Evolutionary conservation across 1,139 yeast species (phyloP).

Genomic region (Candida sp.): DNA sequence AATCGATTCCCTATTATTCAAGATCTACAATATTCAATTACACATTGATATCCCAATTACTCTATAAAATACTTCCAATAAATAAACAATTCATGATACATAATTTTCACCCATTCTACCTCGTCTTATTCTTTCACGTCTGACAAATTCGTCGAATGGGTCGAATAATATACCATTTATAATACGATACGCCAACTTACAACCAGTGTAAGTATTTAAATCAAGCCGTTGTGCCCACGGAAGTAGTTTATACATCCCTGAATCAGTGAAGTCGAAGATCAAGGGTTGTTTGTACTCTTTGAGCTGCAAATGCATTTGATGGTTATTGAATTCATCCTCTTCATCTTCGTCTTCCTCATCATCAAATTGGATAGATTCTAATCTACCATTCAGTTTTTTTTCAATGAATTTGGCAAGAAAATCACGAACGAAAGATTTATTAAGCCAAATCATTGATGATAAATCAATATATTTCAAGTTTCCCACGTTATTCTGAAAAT

Average conservation of each 20-base stretch:
- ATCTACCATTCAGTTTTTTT: constrained; percentile 3
- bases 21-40: too few species aligned
- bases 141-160: constrained; percentile 24
- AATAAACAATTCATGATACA: constrained; percentile 12
- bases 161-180: constrained; percentile 29
- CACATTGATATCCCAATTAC: neutral
- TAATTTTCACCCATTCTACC: constrained; percentile 48
- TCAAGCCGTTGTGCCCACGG: constrained; percentile 51
- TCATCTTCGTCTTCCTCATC: constrained; percentile 8
- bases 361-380: constrained; percentile 4
- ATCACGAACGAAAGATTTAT: constrained; percentile 33
- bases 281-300: constrained; percentile 18
- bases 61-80: neutral
- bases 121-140: constrained; percentile 35
- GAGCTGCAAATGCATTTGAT: neutral
- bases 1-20: too few species aligned
- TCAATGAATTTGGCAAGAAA: constrained; percentile 21
- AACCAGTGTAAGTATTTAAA: constrained; percentile 25
- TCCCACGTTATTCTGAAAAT: constrained; percentile 11
- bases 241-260: constrained; percentile 57
- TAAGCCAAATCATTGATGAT: constrained; percentile 52
- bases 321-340: constrained; percentile 4
- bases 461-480: constrained; percentile 33
- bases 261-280: constrained; percentile 45
- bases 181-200: constrained; percentile 27